Base-by-base conservation (phyloP, 371 early-diverging fungal species). In the Mortierella sp. region DNA sequence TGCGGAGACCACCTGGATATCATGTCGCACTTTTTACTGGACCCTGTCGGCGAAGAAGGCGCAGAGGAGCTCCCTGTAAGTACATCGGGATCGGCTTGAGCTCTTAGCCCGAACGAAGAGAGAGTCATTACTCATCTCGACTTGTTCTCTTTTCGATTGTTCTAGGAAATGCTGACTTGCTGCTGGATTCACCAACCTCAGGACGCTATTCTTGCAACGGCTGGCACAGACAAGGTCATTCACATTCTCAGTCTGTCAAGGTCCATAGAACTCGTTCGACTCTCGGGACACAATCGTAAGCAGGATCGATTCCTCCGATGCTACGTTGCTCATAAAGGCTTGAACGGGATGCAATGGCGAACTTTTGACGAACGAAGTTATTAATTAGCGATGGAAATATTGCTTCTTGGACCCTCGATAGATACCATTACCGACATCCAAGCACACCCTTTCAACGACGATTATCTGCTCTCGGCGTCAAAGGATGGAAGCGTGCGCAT, bases 1-100 rank as follows among this genome's bases (percentile, higher is more conserved):
- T 95, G 95, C 70, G 96, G 96, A 16, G 95, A 96, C 71, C 97
- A 97, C 72, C 86, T 97, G 79, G 96, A 97, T 81, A 93, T 96
- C 73, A 95, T 96, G 94, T 95, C 96, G 10, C 94, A 97, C 77
- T 97, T 92, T 77, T 89, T 92, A 63, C 79, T 94, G 26, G 85
- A 86, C 22, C 77, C 85, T 13, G 65, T 75, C 26, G 69, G 68
- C 37, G 86, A 85, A n/a, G 78, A 85, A 37, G 85, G 81, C 26
- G 83, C 77, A 10, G 87, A 84, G 29, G 80, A 75, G n/a, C 61
- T 63, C 19, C 77, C 83, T 24, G 83, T 82, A 82, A 55, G 78
- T 45, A 10, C 19, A 16, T 44, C 44, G 24, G 29, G 5, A 19
- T 1, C 13, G 39, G 6, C 37, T n/a, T 26, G 43, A 43, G 14